These are phyloP conservation scores for Rickenella mellea DNA, from an alignment of 768 basidiomycete species.

Conservation along the genomic window DNA sequence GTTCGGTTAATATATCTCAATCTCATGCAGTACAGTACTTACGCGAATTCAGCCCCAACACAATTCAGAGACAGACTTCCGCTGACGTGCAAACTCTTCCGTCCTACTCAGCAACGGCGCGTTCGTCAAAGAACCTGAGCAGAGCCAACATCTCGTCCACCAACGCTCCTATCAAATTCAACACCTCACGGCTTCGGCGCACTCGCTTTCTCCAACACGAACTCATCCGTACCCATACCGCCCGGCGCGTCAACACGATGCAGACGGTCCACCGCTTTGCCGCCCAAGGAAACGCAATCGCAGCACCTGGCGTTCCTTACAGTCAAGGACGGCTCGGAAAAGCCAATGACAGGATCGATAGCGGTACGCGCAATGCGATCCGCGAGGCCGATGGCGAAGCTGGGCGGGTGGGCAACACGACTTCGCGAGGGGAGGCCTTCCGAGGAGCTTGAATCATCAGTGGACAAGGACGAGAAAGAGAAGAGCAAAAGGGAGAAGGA, in stretches of 20 bases:
- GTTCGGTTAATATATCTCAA: not conserved
- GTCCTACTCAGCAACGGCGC: conserved; percentile 24
- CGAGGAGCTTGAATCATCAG: conserved; percentile 11
- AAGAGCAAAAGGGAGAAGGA: conserved; percentile 21
- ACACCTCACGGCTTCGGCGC: conserved; percentile 15
- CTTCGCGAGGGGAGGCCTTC: conserved; percentile 23
- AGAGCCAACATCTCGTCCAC: conserved; percentile 1
- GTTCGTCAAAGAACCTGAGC: conserved; percentile 5
- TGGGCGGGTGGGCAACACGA: conserved; percentile 64
- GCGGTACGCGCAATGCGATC: conserved; percentile 73
- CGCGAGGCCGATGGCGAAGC: conserved; percentile 60
- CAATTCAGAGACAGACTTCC: conserved; percentile 14
- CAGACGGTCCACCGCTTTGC: conserved; percentile 10
- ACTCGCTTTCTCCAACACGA: conserved; percentile 20
- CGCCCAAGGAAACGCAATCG: conserved; percentile 4
- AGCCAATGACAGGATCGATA: conserved; percentile 62
- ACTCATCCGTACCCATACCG: conserved; percentile 28
- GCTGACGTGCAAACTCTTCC: conserved; percentile 45
- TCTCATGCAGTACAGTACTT: too few species aligned
- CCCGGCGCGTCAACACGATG: conserved; percentile 19
- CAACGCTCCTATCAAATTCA: conserved; percentile 7
- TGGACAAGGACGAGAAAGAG: conserved; percentile 21
- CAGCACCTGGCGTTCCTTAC: conserved; percentile 7
- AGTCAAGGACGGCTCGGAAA: conserved; percentile 22
- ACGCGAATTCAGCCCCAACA: conserved; percentile 25